Evolutionary conservation across 139 green algal genomes (phyloP), one percentile per base, ranked within the genome.

Genomic region (Nannochloris sp.): DNA sequence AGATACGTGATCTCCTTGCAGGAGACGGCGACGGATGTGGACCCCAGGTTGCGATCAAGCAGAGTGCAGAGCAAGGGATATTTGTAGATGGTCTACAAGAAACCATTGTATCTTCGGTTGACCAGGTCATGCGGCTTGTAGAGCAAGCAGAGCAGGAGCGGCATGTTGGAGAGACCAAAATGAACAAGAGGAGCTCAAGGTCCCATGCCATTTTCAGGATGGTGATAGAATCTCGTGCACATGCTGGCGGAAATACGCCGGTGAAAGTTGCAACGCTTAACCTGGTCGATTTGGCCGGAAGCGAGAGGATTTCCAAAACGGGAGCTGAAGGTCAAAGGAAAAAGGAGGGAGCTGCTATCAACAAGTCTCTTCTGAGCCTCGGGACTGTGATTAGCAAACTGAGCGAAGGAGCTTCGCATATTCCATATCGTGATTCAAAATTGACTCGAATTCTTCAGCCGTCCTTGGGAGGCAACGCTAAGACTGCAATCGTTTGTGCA

Each of bases 151-250:
- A 95, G 61, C 37, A 57, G 31, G 78, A 87, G 62, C 67, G 88
- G 8, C 87, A 96, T 64, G 77, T 96, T 36, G 93, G 93, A 4
- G 83, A 95, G 55, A 98, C 92, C 12, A 91, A 89, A 56, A 98
- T 98, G 92, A 98, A 98, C 74, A 82, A 93, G 50, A 81, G 72
- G 58, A 87, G 68, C 60, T 88, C 72, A 55, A 77, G 92, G 33
- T 95, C 84, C 0, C 92, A 98, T 81, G 92, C 90, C 29, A 80
- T 98, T 17, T 98, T 98, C 75, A 79, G 87, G 49, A 98, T 98
- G 93, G 92, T 98, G 28, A 82, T 95, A 53, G 46, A 53, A 23
- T 53, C 46, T 6, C 17, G 83, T 92, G 3, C 93, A 94, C 56
- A 86, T 95, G 79, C 84, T 94, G 56, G 70, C 92, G 58, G 82